These are phyloP conservation scores for Rhytidhysteron rufulum DNA, from an alignment of 2,329 filamentous ascomycete species.

Conservation along the genomic window DNA sequence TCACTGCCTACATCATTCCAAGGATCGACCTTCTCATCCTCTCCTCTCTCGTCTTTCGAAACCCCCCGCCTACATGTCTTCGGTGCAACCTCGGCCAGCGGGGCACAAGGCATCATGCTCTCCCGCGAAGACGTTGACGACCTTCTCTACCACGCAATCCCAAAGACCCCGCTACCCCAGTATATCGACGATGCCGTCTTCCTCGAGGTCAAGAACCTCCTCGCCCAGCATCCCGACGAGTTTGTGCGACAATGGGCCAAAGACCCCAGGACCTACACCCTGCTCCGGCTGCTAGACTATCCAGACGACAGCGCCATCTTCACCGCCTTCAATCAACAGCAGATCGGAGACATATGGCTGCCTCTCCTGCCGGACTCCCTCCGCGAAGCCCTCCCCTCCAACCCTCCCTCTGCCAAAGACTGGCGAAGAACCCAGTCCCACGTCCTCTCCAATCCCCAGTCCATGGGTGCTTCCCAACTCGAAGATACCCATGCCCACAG, in stretches of 20 bases:
- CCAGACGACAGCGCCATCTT: conserved; percentile 10
- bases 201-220: conserved; percentile 10
- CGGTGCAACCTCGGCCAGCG: too few species aligned
- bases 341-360: conserved; percentile 14
- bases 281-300: conserved; percentile 17
- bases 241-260: conserved; percentile 9
- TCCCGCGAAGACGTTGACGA: conserved; percentile 11
- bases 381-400: conserved; percentile 6
- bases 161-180: conserved; percentile 10
- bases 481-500: conserved; percentile 8
- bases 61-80: too few species aligned
- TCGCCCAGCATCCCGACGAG: conserved; percentile 12
- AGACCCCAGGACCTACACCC: conserved; percentile 13
- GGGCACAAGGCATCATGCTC: background rate
- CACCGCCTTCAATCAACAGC: conserved; percentile 9
- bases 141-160: conserved; percentile 10
- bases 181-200: conserved; percentile 18
- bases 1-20: too few species aligned
- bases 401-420: conserved; percentile 3
- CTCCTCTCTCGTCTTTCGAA: too few species aligned
- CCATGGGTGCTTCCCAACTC: conserved; percentile 15
- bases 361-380: conserved; percentile 7
- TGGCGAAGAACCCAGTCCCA: conserved; percentile 10
- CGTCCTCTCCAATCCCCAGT: conserved; percentile 12
- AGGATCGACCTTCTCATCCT: too few species aligned